phyloP scores from a whole-genome alignment of 306 rosid genomes.

The Corylus avellana region DNA sequence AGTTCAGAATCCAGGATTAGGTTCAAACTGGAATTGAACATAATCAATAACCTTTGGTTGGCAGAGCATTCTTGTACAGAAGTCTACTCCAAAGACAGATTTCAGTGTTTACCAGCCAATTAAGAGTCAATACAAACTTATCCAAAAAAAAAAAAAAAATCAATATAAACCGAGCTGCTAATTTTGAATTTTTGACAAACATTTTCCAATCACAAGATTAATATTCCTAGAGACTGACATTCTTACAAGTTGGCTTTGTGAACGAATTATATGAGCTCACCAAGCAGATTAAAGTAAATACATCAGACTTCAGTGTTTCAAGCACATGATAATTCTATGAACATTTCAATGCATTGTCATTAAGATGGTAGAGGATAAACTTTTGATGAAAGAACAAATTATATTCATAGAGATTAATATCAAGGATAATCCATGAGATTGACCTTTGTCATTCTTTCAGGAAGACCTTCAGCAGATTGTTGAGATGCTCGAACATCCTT shows the following conservation, averaged over 20 bases:
- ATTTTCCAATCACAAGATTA: neutral
- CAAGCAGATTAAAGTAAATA: neutral
- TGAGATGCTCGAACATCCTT: conserved; percentile 92
- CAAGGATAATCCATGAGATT: conserved; percentile 15
- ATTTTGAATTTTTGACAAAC: neutral
- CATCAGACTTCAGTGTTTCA: neutral
- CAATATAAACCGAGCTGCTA: neutral
- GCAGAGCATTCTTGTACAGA: neutral
- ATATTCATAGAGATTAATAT: neutral
- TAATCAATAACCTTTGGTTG: neutral
- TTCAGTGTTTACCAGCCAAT: neutral
- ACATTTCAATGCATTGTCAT: neutral
- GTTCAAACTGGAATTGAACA: neutral
- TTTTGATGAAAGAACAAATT: neutral
- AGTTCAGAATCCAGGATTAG: neutral
- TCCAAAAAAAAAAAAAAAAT: neutral
- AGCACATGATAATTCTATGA: neutral
- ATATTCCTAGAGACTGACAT: neutral
- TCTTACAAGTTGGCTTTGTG: neutral
- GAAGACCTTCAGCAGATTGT: conserved; percentile 55
- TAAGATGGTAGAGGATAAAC: neutral
- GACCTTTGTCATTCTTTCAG: conserved; percentile 72
- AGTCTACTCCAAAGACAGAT: neutral
- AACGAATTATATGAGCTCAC: neutral
- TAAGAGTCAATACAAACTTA: neutral